Evolutionary conservation across 805 yeast genomes (phyloP).

Genomic region (Dipodascus albidus): DNA sequence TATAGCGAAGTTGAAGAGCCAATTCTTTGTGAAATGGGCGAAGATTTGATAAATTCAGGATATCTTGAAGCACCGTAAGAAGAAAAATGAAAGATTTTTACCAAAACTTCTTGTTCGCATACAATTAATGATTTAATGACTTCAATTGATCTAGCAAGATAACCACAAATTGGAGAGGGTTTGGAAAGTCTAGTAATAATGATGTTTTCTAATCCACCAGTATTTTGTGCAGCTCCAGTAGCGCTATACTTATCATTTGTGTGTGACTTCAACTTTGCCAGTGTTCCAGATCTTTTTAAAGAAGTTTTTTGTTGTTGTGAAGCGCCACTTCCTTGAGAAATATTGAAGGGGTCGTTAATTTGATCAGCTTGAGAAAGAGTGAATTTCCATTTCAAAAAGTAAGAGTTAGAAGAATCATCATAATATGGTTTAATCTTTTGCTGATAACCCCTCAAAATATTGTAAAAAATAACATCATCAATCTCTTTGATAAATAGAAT

Average conservation of each 20-base stretch:
- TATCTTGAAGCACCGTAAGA: constrained; percentile 29
- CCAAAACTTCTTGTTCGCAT: constrained; percentile 39
- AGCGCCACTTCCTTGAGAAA: neutral
- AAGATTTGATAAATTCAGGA: constrained; percentile 29
- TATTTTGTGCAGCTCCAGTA: neutral
- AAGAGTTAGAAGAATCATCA: constrained; percentile 22
- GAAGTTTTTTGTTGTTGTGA: constrained; percentile 6
- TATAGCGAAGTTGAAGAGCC: constrained; percentile 17
- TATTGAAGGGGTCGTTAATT: constrained; percentile 11
- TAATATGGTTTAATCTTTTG: constrained; percentile 26
- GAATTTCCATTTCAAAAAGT: constrained; percentile 22
- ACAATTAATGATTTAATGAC: constrained; percentile 8
- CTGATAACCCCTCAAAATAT: constrained; percentile 34
- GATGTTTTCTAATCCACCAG: neutral
- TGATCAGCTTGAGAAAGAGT: constrained; percentile 9
- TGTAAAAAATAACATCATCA: constrained; percentile 35
- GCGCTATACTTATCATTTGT: constrained; percentile 1
- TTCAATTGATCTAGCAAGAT: neutral
- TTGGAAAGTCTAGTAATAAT: neutral
- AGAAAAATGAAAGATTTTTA: constrained; percentile 35
- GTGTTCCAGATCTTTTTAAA: constrained; percentile 16
- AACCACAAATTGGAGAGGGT: constrained; percentile 1
- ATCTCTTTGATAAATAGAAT: constrained; percentile 49
- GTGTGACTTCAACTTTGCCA: constrained; percentile 11
- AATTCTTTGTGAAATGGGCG: constrained; percentile 13